Evolutionary conservation across 768 basidiomycete genomes (phyloP).

Genomic region (Amanita jacksonii): DNA sequence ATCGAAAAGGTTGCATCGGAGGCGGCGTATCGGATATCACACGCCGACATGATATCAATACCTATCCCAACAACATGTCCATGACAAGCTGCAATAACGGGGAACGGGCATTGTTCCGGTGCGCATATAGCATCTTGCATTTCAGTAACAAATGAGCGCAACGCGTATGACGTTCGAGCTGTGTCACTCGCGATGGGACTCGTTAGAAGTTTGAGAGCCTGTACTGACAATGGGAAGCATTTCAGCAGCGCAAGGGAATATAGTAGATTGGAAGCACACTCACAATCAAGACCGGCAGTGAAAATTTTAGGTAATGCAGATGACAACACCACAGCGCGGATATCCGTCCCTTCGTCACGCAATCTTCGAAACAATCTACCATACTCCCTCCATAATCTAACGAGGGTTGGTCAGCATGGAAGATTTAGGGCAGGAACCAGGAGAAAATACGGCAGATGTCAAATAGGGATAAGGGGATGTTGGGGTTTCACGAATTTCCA

Average conservation of each 20-base stretch:
- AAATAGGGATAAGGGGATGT: too few species aligned
- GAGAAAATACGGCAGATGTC: too few species aligned
- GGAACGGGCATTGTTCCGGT: constrained; percentile 60
- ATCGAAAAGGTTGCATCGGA: constrained; percentile 56
- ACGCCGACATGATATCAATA: constrained; percentile 63
- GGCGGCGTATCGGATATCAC: constrained; percentile 74
- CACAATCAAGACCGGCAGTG: constrained; percentile 79
- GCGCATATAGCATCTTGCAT: constrained; percentile 69
- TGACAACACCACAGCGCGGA: constrained; percentile 66
- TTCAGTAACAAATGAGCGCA: constrained; percentile 35
- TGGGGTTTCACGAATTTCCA: too few species aligned
- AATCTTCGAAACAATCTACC: constrained; percentile 51
- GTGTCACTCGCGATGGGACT: constrained; percentile 29
- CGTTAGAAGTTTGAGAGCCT: constrained; percentile 21
- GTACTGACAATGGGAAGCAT: constrained; percentile 13
- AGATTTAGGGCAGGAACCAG: too few species aligned
- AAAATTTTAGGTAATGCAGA: constrained; percentile 66
- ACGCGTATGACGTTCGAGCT: constrained; percentile 40
- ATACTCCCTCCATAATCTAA: constrained; percentile 50
- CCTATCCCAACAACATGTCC: constrained; percentile 71
- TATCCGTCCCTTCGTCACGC: constrained; percentile 37
- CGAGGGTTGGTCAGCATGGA: background rate
- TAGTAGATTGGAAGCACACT: constrained; percentile 10
- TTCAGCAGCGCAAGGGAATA: background rate
- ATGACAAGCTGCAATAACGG: constrained; percentile 77